Conservation (phyloP, 371 early-diverging fungal genomes). For the Mycotypha africana region DNA sequence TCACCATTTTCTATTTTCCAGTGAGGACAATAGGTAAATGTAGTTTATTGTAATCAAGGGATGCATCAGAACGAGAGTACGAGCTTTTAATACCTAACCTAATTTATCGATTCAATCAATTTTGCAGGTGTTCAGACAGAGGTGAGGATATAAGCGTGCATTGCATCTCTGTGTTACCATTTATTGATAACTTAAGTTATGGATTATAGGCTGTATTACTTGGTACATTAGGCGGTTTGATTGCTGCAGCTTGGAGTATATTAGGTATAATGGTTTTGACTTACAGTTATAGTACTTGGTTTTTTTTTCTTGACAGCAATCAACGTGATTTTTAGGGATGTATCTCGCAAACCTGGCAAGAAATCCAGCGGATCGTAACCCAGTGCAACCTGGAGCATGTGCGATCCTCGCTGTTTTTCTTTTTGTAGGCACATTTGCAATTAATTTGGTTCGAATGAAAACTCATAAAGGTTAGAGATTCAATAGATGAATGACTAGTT, state of each 20-base stretch:
- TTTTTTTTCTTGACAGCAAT: too few relatives aligned
- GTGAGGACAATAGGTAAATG: conserved; percentile 19
- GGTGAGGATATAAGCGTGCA: too few relatives aligned
- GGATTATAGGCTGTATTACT: conserved; percentile 20
- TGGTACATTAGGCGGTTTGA: conserved; percentile 24
- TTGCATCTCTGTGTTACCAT: too few relatives aligned
- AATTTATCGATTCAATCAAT: too few relatives aligned
- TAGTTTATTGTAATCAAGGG: background rate
- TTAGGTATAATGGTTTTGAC: conserved; percentile 21
- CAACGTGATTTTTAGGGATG: conserved; percentile 8
- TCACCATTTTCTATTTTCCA: conserved; percentile 18
- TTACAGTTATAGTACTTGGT: too few relatives aligned
- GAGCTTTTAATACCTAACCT: too few relatives aligned
- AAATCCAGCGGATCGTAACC: conserved; percentile 14
- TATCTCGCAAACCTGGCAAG: conserved; percentile 30
- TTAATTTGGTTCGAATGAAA: conserved; percentile 29
- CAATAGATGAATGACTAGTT: too few relatives aligned
- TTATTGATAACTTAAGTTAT: too few relatives aligned
- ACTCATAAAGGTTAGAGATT: conserved; percentile 27
- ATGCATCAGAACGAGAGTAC: too few relatives aligned
- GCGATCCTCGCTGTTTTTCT: conserved; percentile 33
- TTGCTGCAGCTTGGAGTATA: conserved; percentile 23
- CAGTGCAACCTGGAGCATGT: conserved; percentile 28
- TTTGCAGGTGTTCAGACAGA: conserved; percentile 17
- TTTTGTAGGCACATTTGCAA: conserved; percentile 29